Percentiles rank a stretch among this genome's conserved stretches.
Conservation (phyloP, 1,139 yeast species). For the Protomyces inouyei region DNA sequence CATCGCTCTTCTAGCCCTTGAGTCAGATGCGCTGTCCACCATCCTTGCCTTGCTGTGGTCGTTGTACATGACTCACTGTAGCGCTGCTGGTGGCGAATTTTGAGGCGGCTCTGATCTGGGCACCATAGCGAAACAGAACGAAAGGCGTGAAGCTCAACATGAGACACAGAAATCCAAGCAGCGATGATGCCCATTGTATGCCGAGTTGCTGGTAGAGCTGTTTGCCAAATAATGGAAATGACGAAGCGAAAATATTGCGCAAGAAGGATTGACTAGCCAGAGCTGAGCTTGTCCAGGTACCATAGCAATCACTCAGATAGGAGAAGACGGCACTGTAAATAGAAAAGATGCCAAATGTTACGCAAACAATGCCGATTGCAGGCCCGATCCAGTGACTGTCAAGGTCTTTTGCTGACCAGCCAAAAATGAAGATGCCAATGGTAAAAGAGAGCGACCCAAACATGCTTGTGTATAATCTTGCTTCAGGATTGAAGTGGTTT, state of each 20-base stretch:
- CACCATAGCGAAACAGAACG: conserved; percentile 5
- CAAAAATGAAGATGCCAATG: conserved; percentile 71
- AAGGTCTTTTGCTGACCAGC: conserved; percentile 58
- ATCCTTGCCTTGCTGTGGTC: too few relatives aligned
- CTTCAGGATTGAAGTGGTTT: conserved; percentile 69
- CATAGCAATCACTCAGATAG: conserved; percentile 74
- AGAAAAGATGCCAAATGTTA: conserved; percentile 23
- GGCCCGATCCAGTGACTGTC: conserved; percentile 25
- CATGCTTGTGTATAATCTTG: conserved; percentile 70
- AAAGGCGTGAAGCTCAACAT: not conserved
- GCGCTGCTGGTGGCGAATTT: conserved; percentile 1
- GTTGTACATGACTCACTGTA: too few relatives aligned
- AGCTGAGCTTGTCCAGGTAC: conserved; percentile 81
- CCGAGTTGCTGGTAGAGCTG: conserved; percentile 11
- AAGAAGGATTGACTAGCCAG: conserved; percentile 82
- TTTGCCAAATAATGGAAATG: conserved; percentile 49
- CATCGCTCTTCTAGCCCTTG: too few relatives aligned
- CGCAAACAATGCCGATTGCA: conserved; percentile 16
- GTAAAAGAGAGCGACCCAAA: conserved; percentile 63
- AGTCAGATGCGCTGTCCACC: too few relatives aligned
- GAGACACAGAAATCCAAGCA: conserved; percentile 6
- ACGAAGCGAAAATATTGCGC: conserved; percentile 68
- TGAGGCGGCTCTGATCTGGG: conserved; percentile 12
- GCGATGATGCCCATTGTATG: conserved; percentile 22
- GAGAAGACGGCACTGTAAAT: conserved; percentile 23